These are phyloP conservation scores for Aaosphaeria arxii DNA, from an alignment of 2,329 filamentous ascomycete species.

Conservation along the genomic window DNA sequence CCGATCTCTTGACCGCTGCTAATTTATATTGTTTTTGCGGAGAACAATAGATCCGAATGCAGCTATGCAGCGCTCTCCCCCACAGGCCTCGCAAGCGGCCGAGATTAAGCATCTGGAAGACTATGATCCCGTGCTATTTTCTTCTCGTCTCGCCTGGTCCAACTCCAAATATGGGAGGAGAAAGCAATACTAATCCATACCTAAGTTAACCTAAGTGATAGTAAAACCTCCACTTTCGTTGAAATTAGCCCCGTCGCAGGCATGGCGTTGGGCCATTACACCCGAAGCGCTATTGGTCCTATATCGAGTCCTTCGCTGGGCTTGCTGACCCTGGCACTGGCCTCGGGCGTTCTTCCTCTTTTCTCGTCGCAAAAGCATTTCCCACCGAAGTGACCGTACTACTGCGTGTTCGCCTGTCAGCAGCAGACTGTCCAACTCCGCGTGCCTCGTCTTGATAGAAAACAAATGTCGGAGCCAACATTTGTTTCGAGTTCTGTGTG, in stretches of 20 bases:
- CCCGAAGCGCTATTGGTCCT: constrained; percentile 13
- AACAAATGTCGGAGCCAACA: not conserved
- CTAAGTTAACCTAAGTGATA: not conserved
- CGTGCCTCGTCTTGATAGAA: no score
- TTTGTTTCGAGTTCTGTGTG: not conserved
- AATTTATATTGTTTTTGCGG: constrained; percentile 10
- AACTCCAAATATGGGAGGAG: not conserved
- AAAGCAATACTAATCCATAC: not conserved
- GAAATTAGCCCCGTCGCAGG: no score
- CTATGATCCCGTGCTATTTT: constrained; percentile 5
- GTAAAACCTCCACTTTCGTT: no score
- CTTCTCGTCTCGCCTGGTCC: not conserved
- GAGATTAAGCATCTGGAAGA: not conserved
- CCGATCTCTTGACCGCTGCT: constrained; percentile 8
- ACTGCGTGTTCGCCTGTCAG: no score
- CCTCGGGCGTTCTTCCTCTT: no score
- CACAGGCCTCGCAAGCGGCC: not conserved
- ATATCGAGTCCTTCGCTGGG: no score
- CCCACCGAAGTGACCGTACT: no score
- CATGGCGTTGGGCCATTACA: no score
- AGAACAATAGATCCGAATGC: constrained; percentile 12
- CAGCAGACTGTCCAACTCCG: no score
- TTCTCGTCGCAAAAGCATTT: no score
- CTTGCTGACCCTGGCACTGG: no score
- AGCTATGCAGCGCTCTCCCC: constrained; percentile 3